A percentile compares a stretch with the other conserved stretches of the same genome.
Evolutionary conservation across 345 rosid species (phyloP).

Genomic region (Syzygium grande): DNA sequence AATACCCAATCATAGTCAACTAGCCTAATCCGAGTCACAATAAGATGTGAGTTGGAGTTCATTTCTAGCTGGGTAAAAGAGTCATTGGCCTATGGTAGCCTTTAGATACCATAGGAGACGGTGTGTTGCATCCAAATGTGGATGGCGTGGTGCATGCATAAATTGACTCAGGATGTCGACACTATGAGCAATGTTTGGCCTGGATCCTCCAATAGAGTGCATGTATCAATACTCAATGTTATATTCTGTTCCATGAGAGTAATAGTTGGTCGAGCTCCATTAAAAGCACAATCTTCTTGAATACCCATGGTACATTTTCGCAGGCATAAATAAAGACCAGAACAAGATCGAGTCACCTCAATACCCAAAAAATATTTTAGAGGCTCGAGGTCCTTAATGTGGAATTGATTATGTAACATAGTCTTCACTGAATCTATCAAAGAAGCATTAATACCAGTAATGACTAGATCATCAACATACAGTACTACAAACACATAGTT

Average conservation of each 20-base stretch:
- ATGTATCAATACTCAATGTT: background rate
- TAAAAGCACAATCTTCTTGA: background rate
- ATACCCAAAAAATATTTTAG: background rate
- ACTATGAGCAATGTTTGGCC: background rate
- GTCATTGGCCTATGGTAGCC: background rate
- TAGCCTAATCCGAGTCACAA: background rate
- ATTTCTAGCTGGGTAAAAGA: background rate
- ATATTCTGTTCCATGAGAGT: background rate
- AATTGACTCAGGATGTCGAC: background rate
- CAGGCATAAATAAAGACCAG: background rate
- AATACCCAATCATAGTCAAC: background rate
- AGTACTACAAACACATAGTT: background rate
- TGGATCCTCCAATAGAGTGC: no score
- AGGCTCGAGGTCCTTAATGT: background rate
- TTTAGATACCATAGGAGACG: background rate
- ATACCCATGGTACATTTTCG: background rate
- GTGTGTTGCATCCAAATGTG: background rate
- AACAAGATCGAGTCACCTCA: background rate
- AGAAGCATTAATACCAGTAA: background rate
- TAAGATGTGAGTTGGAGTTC: background rate
- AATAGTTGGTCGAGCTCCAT: background rate
- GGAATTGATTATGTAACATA: background rate
- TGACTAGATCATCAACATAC: background rate
- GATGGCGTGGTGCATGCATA: background rate
- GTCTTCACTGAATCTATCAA: background rate